phyloP scores from a whole-genome alignment of 257 asterid species.

The Cruciata laevipes region DNA sequence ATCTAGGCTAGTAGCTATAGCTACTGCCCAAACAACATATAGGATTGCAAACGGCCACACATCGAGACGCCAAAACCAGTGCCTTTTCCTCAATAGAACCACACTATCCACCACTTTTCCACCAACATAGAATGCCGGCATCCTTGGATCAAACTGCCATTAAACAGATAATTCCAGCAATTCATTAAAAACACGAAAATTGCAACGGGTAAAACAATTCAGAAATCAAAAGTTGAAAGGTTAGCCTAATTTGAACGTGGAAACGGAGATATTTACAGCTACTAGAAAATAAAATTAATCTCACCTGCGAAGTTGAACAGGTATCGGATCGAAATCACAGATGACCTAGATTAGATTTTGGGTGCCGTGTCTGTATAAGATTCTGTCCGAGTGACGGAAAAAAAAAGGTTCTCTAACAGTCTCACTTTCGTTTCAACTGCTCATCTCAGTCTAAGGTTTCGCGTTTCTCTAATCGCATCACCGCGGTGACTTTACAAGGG shows the following conservation, averaged over 20 bases:
- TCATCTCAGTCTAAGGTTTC: no score
- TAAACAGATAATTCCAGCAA: background rate
- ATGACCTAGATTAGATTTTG: background rate
- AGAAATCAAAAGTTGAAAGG: background rate
- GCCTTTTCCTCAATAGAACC: conserved; percentile 71
- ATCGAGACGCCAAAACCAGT: conserved; percentile 87
- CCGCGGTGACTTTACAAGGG: no score
- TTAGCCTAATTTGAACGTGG: background rate
- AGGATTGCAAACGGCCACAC: conserved; percentile 72
- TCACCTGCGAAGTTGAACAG: background rate
- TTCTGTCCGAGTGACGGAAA: background rate
- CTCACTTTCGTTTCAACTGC: background rate
- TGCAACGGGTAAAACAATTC: background rate
- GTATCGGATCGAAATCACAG: background rate
- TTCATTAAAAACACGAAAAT: background rate
- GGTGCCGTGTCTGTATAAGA: background rate
- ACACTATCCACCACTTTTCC: conserved; percentile 96
- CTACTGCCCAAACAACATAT: conserved; percentile 67
- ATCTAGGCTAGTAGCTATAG: conserved; percentile 74
- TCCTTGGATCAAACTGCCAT: conserved; percentile 24
- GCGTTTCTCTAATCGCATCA: no score
- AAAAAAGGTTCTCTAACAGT: background rate
- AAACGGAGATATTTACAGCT: background rate
- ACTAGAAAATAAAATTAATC: background rate
- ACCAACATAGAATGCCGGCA: conserved; percentile 73